Percentiles rank a stretch among this genome's conserved stretches.
phyloP scores from a whole-genome alignment of 2,329 filamentous ascomycete genomes.

The Pseudogymnoascus sp. region DNA sequence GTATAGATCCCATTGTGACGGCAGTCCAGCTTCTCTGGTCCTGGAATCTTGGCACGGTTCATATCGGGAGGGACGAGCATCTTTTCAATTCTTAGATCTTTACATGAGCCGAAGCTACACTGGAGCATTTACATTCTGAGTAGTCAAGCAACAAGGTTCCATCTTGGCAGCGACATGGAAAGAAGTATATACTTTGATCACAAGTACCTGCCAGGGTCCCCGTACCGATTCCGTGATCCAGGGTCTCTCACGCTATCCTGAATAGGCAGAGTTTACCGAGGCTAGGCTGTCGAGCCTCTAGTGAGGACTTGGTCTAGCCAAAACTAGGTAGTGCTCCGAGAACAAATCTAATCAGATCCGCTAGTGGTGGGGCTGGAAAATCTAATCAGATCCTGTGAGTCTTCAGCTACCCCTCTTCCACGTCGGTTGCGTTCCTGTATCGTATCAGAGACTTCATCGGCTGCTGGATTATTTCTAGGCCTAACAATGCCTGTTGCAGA shows the following conservation, averaged over 20 bases:
- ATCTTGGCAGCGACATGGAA: background rate
- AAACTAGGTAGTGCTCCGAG: background rate
- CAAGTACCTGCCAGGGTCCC: background rate
- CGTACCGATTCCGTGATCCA: background rate
- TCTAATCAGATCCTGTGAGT: constrained; percentile 3
- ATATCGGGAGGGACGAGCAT: background rate
- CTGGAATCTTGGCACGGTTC: constrained; percentile 10
- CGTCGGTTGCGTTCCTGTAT: background rate
- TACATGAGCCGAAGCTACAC: background rate
- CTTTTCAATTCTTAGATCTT: constrained; percentile 1
- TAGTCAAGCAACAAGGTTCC: constrained; percentile 6
- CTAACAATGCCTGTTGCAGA: background rate
- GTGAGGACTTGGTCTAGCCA: background rate
- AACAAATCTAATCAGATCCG: constrained; percentile 3
- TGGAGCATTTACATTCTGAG: constrained; percentile 2
- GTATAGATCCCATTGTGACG: constrained; percentile 12
- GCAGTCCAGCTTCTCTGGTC: background rate
- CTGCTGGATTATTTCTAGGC: background rate
- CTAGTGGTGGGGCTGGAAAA: background rate
- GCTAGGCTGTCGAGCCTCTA: background rate
- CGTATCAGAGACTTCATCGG: background rate
- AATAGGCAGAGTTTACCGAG: constrained; percentile 2
- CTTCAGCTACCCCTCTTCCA: background rate
- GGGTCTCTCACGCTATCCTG: background rate
- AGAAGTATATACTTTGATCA: background rate